Evolutionary conservation across 495 filamentous ascomycete species (phyloP).

Genomic region (Aspergillus olivimuriae): DNA sequence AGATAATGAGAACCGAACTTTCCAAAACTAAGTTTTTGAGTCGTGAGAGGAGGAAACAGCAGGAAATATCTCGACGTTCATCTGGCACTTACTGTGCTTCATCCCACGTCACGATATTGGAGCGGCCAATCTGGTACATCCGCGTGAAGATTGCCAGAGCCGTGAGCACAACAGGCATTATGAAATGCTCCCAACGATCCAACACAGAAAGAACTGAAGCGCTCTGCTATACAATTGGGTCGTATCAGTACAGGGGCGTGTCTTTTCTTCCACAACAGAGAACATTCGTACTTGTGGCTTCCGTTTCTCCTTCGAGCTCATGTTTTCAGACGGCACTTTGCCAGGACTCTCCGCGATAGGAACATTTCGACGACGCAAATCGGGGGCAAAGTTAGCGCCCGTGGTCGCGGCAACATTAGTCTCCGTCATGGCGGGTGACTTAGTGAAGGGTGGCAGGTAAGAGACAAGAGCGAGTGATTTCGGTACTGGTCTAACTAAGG

Average conservation of each 20-base stretch:
- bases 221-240: conserved; percentile 14
- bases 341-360: conserved; percentile 40
- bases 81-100: conserved; percentile 74
- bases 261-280: conserved; percentile 4
- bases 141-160: conserved; percentile 86
- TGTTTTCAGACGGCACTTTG: conserved; percentile 28
- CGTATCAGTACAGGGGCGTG: conserved; percentile 9
- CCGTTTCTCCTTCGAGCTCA: conserved; percentile 59
- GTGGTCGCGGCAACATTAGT: conserved; percentile 47
- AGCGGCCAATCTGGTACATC: conserved; percentile 90
- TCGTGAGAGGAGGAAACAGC: conserved; percentile 17
- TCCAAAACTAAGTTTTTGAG: conserved; percentile 63
- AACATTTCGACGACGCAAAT: conserved; percentile 71
- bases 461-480: not conserved
- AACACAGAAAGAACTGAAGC: conserved; percentile 53
- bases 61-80: conserved; percentile 11
- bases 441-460: conserved; percentile 3
- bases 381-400: conserved; percentile 59
- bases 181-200: conserved; percentile 75
- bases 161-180: conserved; percentile 86
- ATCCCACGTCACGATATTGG: conserved; percentile 97
- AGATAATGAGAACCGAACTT: conserved; percentile 99
- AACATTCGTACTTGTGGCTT: conserved; percentile 26
- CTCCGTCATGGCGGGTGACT: conserved; percentile 22
- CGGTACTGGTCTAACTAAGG: no score